These are phyloP conservation scores for Straminergon stramineum DNA, from an alignment of 225 moss, liverwort and hornwort genomes.

Conservation along the genomic window DNA sequence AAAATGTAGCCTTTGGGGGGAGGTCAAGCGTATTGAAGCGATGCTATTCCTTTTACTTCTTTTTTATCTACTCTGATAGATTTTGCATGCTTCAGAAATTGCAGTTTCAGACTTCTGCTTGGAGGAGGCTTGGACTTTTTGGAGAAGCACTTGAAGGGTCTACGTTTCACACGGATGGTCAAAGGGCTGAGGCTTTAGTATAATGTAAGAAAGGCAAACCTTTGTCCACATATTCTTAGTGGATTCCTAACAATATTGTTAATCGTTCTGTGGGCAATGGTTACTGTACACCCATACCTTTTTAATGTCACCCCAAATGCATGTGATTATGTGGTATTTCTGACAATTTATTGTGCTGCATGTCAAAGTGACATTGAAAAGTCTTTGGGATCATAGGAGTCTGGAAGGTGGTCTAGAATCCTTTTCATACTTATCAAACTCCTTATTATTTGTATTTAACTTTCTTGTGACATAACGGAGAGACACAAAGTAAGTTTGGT, in stretches of 20 bases:
- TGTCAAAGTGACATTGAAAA: background rate
- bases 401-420: background rate
- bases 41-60: background rate
- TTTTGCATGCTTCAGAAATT: background rate
- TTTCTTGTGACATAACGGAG: background rate
- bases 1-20: background rate
- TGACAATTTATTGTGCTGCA: background rate
- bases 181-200: background rate
- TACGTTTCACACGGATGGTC: slow-evolving; percentile 1
- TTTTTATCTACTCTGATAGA: background rate
- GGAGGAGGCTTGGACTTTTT: background rate
- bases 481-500: background rate
- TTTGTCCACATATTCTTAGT: background rate
- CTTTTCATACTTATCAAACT: background rate
- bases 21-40: background rate
- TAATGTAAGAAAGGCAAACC: background rate
- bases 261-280: background rate
- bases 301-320: background rate
- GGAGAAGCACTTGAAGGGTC: background rate
- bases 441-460: background rate
- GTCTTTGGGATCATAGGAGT: background rate
- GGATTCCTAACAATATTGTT: background rate
- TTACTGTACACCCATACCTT: background rate
- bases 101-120: background rate
- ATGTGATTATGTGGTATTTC: background rate